Evolutionary conservation across 176 grass and related monocot genomes (phyloP).

Genomic region (Canna indica): DNA sequence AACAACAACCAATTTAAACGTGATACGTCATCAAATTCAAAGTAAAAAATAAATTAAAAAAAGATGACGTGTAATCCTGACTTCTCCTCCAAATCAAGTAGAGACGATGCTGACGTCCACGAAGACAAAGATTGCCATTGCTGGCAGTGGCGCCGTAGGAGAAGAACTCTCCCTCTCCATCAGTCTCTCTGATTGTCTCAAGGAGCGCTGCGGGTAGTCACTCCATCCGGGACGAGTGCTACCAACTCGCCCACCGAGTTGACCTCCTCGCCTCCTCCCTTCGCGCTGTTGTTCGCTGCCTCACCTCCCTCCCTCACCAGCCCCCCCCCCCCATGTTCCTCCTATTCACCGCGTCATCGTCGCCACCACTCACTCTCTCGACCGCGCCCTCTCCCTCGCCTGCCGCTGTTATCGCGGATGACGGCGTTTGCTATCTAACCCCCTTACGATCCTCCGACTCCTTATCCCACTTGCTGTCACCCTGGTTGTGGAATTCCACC

Average conservation of each 20-base stretch:
- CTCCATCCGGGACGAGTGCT: not conserved
- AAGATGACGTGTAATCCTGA: no score
- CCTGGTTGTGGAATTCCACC: not conserved
- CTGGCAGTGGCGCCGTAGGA: not conserved
- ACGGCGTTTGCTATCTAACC: not conserved
- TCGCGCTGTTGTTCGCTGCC: not conserved
- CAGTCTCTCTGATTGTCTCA: not conserved
- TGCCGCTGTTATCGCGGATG: conserved; percentile 5
- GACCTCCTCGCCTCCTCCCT: conserved; percentile 2
- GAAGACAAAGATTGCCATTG: not conserved
- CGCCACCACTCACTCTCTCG: not conserved
- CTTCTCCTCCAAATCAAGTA: no score
- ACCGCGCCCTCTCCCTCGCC: conserved; percentile 12
- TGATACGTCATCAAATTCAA: no score
- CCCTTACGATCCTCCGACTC: not conserved
- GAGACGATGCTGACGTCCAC: not conserved
- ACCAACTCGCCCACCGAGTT: not conserved
- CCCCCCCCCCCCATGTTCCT: not conserved
- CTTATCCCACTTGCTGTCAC: not conserved
- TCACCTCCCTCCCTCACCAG: not conserved
- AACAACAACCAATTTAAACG: no score
- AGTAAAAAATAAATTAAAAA: no score
- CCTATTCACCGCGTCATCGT: not conserved
- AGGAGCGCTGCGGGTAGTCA: not conserved
- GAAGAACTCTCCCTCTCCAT: not conserved